phyloP scores from a whole-genome alignment of 768 basidiomycete species.

The Leccinum imitatum region DNA sequence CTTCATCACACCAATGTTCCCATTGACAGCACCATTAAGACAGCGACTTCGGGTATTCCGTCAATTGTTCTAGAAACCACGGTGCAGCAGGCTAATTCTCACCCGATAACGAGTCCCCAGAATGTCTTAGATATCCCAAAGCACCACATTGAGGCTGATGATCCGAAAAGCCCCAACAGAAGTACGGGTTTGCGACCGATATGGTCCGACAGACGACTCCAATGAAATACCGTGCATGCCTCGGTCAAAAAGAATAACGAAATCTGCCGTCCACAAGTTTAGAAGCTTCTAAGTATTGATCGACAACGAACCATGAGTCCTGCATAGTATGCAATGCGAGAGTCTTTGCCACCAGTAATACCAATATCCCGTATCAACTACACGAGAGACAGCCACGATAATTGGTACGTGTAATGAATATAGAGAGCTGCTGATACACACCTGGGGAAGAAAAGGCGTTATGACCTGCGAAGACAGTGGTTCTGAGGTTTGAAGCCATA shows the following conservation, averaged over 20 bases:
- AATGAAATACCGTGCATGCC: conserved; percentile 46
- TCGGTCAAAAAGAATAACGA: conserved; percentile 51
- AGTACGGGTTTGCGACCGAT: conserved; percentile 51
- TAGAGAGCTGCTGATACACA: conserved; percentile 30
- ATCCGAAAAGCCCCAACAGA: conserved; percentile 43
- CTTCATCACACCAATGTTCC: conserved; percentile 54
- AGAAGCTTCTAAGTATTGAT: neutral
- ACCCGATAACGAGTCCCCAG: conserved; percentile 44
- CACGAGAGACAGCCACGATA: neutral
- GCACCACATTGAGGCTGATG: conserved; percentile 45
- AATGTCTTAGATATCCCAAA: conserved; percentile 50
- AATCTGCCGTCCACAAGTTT: conserved; percentile 30
- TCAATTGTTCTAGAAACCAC: neutral
- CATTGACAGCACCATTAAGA: conserved; percentile 50
- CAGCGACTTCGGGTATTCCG: conserved; percentile 35
- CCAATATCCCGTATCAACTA: conserved; percentile 33
- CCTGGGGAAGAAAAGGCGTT: conserved; percentile 67
- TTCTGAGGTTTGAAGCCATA: conserved; percentile 72
- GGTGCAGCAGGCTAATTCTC: neutral
- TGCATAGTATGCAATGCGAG: conserved; percentile 46
- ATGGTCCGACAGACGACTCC: conserved; percentile 50
- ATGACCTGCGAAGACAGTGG: conserved; percentile 74
- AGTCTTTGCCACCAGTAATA: conserved; percentile 45
- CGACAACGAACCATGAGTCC: conserved; percentile 43
- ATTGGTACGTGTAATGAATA: neutral